phyloP scores from a whole-genome alignment of 768 basidiomycete genomes.

The Leucocoprinus birnbaumii region DNA sequence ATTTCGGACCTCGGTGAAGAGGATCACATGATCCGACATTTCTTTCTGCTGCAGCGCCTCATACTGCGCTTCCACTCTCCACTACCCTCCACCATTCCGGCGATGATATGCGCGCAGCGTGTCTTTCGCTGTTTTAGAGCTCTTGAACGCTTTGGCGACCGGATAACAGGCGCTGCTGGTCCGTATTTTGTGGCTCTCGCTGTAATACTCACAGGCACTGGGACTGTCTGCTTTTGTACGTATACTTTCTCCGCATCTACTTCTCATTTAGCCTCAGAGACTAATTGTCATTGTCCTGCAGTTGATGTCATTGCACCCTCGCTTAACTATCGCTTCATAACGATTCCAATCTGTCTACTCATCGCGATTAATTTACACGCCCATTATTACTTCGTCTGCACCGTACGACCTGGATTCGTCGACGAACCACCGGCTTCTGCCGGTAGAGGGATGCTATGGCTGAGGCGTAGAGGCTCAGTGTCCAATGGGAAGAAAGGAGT shows the following conservation, averaged over 20 bases:
- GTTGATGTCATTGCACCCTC: constrained; percentile 78
- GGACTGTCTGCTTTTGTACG: constrained; percentile 81
- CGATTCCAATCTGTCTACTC: constrained; percentile 67
- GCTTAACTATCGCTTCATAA: constrained; percentile 55
- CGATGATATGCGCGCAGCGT: constrained; percentile 41
- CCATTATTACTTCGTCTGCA: constrained; percentile 88
- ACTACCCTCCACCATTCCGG: neutral
- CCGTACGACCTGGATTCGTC: constrained; percentile 76
- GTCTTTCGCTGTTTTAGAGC: constrained; percentile 54
- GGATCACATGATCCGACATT: too few relatives aligned
- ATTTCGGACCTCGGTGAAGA: too few relatives aligned
- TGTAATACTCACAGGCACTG: constrained; percentile 62
- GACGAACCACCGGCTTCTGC: constrained; percentile 47
- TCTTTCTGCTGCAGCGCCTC: too few relatives aligned
- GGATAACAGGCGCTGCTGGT: constrained; percentile 85
- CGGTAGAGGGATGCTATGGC: constrained; percentile 55
- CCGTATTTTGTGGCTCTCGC: constrained; percentile 89
- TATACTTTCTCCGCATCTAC: constrained; percentile 16
- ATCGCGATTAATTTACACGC: constrained; percentile 72
- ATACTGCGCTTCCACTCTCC: too few relatives aligned
- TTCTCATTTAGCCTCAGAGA: neutral
- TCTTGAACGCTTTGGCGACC: constrained; percentile 74
- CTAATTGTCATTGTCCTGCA: constrained; percentile 26
- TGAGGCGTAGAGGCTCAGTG: constrained; percentile 29
- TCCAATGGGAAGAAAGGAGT: constrained; percentile 26